Evolutionary conservation across 768 basidiomycete species (phyloP).

Genomic region (Coprinopsis marcescibilis): DNA sequence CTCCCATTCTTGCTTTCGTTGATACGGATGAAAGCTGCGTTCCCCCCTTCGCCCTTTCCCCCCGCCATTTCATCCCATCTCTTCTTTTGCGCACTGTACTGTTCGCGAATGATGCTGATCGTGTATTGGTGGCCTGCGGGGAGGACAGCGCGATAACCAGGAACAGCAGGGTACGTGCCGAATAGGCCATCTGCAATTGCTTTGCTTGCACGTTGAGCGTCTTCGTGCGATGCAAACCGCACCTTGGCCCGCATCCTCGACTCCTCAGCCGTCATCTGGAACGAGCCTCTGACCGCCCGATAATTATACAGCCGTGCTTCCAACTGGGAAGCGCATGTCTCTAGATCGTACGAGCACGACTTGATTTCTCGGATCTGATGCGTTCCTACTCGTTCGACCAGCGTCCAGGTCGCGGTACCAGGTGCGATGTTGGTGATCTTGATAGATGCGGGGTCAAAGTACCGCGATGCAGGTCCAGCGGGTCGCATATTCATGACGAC

Average conservation of each 20-base stretch:
- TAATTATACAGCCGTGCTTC: not conserved
- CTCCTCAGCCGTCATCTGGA: not conserved
- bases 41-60: constrained; percentile 21
- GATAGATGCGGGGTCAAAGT: constrained; percentile 1
- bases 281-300: not conserved
- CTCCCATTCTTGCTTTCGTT: constrained; percentile 12
- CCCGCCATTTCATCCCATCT: constrained; percentile 41
- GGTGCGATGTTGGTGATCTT: constrained; percentile 3
- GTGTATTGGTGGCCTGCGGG: constrained; percentile 13
- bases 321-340: not conserved
- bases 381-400: not conserved
- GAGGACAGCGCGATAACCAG: not conserved
- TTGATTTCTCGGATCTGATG: not conserved
- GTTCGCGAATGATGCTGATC: constrained; percentile 39
- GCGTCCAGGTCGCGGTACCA: not conserved
- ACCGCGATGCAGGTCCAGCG: constrained; percentile 3
- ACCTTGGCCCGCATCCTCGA: constrained; percentile 1
- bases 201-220: not conserved
- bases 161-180: not conserved
- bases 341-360: constrained; percentile 1
- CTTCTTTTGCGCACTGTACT: constrained; percentile 45
- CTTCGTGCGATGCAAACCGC: not conserved
- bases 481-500: constrained; percentile 18
- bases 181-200: not conserved
- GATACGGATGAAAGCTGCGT: constrained; percentile 24